Percentiles rank a stretch among this genome's conserved stretches.
phyloP scores from a whole-genome alignment of 179 eudicot genomes.

The Amaranthus tricolor region DNA sequence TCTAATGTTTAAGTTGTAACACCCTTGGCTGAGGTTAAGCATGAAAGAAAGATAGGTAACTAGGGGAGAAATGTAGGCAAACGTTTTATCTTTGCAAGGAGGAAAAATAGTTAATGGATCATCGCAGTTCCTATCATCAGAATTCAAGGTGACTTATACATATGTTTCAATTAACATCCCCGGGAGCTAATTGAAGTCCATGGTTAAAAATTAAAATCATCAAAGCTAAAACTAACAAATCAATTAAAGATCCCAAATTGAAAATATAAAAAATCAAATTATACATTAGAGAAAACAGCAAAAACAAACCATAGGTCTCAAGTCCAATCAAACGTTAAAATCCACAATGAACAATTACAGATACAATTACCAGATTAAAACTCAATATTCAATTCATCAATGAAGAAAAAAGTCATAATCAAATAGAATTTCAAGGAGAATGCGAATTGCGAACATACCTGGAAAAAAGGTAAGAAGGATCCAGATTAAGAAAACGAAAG shows the following conservation, averaged over 20 bases:
- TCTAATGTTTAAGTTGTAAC: neutral
- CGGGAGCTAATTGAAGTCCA: neutral
- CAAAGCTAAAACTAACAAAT: neutral
- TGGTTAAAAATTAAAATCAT: neutral
- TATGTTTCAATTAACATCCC: neutral
- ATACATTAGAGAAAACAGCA: no score
- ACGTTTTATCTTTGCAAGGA: no score
- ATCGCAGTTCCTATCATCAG: no score
- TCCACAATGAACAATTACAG: neutral
- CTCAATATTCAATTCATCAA: neutral
- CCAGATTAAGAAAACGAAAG: conserved; percentile 2
- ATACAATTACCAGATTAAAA: neutral
- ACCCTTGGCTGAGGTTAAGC: neutral
- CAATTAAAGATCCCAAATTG: neutral
- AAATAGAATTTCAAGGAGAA: neutral
- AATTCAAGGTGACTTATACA: neutral
- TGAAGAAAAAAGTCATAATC: neutral
- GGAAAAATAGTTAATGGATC: no score
- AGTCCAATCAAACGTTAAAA: neutral
- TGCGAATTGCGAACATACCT: conserved; percentile 15
- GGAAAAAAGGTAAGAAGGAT: conserved; percentile 32
- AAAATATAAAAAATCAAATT: neutral
- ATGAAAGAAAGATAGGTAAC: neutral
- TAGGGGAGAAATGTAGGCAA: neutral
- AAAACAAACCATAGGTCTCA: neutral